A percentile compares a stretch with the other conserved stretches of the same genome.
Conservation (phyloP, 2,329 filamentous ascomycete species). For the Cordyceps tenuipes region DNA sequence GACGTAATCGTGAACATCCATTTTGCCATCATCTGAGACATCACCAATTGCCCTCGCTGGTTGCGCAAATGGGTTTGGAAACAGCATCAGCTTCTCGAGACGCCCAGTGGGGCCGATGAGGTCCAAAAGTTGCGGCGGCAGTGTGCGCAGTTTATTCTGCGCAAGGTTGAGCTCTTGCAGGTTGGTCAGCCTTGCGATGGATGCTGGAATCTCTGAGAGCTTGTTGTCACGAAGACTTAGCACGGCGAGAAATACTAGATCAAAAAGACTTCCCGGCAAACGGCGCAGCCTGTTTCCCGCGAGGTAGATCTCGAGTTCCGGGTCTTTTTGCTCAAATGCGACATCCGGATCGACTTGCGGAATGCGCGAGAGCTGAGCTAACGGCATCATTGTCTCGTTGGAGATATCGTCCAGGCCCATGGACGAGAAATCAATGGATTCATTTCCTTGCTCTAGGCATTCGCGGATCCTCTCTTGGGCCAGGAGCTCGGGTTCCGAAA, state of each 20-base stretch:
- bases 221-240: conserved; percentile 59
- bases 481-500: conserved; percentile 34
- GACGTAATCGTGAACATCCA: conserved; percentile 12
- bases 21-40: neutral
- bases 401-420: conserved; percentile 45
- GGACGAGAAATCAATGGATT: conserved; percentile 54
- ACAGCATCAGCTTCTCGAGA: conserved; percentile 44
- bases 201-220: conserved; percentile 51
- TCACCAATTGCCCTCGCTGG: conserved; percentile 22
- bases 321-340: conserved; percentile 50
- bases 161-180: conserved; percentile 57
- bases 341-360: conserved; percentile 47
- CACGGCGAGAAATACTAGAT: conserved; percentile 52
- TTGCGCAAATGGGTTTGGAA: conserved; percentile 55
- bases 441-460: conserved; percentile 50
- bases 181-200: conserved; percentile 48
- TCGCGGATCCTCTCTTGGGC: conserved; percentile 39
- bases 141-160: conserved; percentile 50
- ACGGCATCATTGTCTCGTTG: conserved; percentile 46
- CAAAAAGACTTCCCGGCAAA: conserved; percentile 53
- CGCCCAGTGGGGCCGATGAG: conserved; percentile 39
- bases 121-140: conserved; percentile 56
- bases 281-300: conserved; percentile 47
- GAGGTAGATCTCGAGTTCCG: conserved; percentile 53
- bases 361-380: conserved; percentile 47